Percentiles rank a stretch among this genome's conserved stretches.
Evolutionary conservation across 306 rosid genomes (phyloP).

Genomic region (Cucumis hystrix): DNA sequence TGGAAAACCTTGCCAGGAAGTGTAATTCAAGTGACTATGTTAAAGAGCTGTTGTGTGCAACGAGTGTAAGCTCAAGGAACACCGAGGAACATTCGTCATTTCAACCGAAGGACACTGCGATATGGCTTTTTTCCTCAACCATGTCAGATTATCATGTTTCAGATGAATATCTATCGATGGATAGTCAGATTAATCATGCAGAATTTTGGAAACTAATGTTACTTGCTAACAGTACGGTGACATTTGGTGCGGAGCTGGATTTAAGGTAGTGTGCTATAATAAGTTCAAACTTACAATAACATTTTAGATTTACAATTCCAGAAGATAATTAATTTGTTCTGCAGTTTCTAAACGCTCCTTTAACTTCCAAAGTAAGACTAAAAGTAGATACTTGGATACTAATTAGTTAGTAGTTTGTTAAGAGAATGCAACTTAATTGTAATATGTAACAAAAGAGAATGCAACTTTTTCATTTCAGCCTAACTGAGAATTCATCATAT

Average conservation of each 20-base stretch:
- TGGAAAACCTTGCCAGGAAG: constrained; percentile 21
- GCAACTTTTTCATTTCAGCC: not conserved
- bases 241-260: constrained; percentile 54
- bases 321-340: not conserved
- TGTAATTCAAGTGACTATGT: constrained; percentile 25
- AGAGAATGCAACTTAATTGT: too few relatives aligned
- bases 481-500: not conserved
- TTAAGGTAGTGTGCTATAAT: constrained; percentile 40
- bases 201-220: constrained; percentile 71
- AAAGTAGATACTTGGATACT: not conserved
- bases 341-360: not conserved
- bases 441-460: too few relatives aligned
- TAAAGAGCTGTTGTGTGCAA: constrained; percentile 36
- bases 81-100: constrained; percentile 17
- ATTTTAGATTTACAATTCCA: not conserved
- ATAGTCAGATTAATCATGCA: constrained; percentile 22
- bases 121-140: constrained; percentile 63
- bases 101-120: constrained; percentile 40
- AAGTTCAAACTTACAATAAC: not conserved
- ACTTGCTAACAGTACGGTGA: constrained; percentile 35
- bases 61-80: constrained; percentile 27
- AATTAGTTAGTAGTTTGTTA: too few relatives aligned
- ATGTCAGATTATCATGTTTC: constrained; percentile 26
- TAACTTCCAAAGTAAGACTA: not conserved
- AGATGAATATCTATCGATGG: constrained; percentile 16